Base-by-base conservation (phyloP, 2,329 filamentous ascomycete genomes). In the Leptographium lundbergii region DNA sequence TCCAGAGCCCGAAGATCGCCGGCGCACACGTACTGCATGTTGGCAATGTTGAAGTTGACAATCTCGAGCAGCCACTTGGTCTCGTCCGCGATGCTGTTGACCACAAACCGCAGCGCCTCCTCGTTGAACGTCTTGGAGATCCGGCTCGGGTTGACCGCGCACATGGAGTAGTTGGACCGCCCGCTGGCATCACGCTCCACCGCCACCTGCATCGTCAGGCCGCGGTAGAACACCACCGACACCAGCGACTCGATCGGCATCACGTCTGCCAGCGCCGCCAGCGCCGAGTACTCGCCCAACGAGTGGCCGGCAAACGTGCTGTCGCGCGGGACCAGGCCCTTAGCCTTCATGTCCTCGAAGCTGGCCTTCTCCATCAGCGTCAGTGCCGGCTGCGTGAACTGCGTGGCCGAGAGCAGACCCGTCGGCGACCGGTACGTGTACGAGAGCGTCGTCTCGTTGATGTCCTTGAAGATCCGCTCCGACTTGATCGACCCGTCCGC, bases 341-440 rank as follows among this genome's bases (percentile, higher is more conserved):
- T 97, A 67, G 91, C 82, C 69, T 90, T 90, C 94, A 99, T 97
- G 73, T 99, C 95, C 75, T 97, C 94, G 67, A 99, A 99, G 68
- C 90, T 95, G 61, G 94, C 94, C 82, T 99, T 99, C 80, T 99
- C 94, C 95, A 99, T 99, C 56, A 99, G 81, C 0, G 94, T 99
- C 67, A 99, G 78, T 56, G 94, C 94, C 39, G 94, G 94, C 75
- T 99, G 94, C 0, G 94, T 99, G 78, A 99, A 99, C 71, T 99
- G 94, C 5, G 94, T 99, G 4, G 95, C 94, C 45, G 94, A 99
- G 47, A 99, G 81, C 58, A 99, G 82, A 68, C 94, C 94, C 3
- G 89, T 95, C 1, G 94, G 94, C 14, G 94, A 99, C 61, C 88
- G 84, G 80, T 97, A 99, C 1, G 94, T 99, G 80, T 99, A 99